Conservation (phyloP, 2,329 filamentous ascomycete species). For the Ilyonectria destructans region DNA sequence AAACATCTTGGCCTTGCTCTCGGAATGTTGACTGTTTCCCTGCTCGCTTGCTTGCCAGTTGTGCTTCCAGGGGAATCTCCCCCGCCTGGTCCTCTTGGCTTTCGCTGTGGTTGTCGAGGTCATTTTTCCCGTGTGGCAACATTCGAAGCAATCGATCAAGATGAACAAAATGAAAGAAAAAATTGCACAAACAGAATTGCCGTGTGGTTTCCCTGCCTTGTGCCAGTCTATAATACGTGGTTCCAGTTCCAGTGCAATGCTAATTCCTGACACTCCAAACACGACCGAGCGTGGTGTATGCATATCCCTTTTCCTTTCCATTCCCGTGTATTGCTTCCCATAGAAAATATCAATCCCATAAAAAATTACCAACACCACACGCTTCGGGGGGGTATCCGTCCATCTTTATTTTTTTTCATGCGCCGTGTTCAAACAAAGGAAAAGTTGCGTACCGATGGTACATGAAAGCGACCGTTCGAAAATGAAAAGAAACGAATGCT, state of each 20-base stretch:
- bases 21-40: neutral
- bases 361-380: slow-evolving; percentile 48
- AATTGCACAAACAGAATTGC: slow-evolving; percentile 40
- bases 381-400: slow-evolving; percentile 51
- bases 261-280: slow-evolving; percentile 44
- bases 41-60: neutral
- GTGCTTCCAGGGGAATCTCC: slow-evolving; percentile 7
- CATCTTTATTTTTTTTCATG: slow-evolving; percentile 53
- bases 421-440: slow-evolving; percentile 50
- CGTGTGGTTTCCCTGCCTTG: slow-evolving; percentile 48
- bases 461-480: slow-evolving; percentile 40
- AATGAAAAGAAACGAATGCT: slow-evolving; percentile 31
- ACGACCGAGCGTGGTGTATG: slow-evolving; percentile 49
- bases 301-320: slow-evolving; percentile 48
- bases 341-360: slow-evolving; percentile 42
- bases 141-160: slow-evolving; percentile 33
- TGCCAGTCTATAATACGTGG: slow-evolving; percentile 50
- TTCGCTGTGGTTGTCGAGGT: neutral
- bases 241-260: slow-evolving; percentile 47
- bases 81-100: neutral
- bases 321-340: slow-evolving; percentile 39
- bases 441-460: slow-evolving; percentile 42
- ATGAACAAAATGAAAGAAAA: slow-evolving; percentile 36
- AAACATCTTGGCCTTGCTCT: slow-evolving; percentile 6
- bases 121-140: slow-evolving; percentile 16